Evolutionary conservation across 2,329 filamentous ascomycete species (phyloP).

Genomic region (Fusarium sp.): DNA sequence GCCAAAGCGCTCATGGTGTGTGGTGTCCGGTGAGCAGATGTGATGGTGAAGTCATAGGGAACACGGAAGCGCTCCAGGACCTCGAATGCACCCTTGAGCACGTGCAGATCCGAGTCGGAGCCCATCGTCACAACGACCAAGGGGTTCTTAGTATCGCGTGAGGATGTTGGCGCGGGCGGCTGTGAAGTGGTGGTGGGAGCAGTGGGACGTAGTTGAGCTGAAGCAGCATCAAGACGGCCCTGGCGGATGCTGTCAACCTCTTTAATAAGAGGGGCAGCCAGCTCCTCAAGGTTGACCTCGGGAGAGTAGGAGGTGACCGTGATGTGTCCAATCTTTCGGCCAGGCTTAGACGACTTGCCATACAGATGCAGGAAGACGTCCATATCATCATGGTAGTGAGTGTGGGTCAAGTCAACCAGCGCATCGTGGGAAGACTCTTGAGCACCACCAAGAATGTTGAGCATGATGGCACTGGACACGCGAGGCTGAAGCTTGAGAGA

Average conservation of each 20-base stretch:
- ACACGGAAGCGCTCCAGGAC: conserved; percentile 78
- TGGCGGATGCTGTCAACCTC: conserved; percentile 69
- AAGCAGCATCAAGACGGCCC: conserved; percentile 61
- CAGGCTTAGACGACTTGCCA: conserved; percentile 87
- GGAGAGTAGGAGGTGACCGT: conserved; percentile 80
- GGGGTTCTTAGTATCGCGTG: conserved; percentile 55
- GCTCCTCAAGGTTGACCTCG: conserved; percentile 68
- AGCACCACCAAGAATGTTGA: conserved; percentile 83
- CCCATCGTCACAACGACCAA: conserved; percentile 86
- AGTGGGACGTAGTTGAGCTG: conserved; percentile 52
- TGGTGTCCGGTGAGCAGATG: conserved; percentile 82
- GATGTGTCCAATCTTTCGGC: conserved; percentile 95
- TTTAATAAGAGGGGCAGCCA: conserved; percentile 76
- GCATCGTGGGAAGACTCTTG: conserved; percentile 69
- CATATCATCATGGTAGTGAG: conserved; percentile 57
- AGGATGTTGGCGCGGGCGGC: conserved; percentile 5
- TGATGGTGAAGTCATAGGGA: conserved; percentile 79
- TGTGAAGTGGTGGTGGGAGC: conserved; percentile 26
- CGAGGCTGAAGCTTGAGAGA: conserved; percentile 66
- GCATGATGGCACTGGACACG: conserved; percentile 77
- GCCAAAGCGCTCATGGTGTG: conserved; percentile 76
- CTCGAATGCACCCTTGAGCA: conserved; percentile 74
- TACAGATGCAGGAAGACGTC: conserved; percentile 83
- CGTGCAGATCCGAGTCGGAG: conserved; percentile 80
- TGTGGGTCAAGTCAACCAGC: conserved; percentile 60